phyloP scores from a whole-genome alignment of 371 early-diverging fungal genomes.

The Saksenaea vasiformis region DNA sequence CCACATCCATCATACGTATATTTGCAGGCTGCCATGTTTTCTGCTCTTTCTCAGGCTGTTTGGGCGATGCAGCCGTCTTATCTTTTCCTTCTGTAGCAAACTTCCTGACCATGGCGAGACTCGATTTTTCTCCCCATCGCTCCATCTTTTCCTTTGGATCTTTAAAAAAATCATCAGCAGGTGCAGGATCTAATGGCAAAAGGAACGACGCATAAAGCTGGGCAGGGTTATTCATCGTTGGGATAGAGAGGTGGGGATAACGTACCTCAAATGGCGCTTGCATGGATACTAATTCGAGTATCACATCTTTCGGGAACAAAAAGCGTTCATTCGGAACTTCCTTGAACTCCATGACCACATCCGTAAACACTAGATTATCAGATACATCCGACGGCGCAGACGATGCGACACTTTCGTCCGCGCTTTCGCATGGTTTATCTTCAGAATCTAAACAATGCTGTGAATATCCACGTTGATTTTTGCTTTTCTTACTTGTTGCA shows the following conservation, averaged over 20 bases:
- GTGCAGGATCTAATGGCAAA: conserved; percentile 24
- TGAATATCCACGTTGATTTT: not conserved
- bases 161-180: conserved; percentile 22
- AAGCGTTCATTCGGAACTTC: conserved; percentile 45
- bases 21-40: conserved; percentile 26
- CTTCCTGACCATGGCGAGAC: conserved; percentile 12
- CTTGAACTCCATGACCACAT: conserved; percentile 49
- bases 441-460: not conserved
- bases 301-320: conserved; percentile 41
- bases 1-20: conserved; percentile 22
- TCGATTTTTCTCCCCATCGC: conserved; percentile 21
- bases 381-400: not conserved
- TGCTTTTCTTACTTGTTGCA: not conserved
- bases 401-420: not conserved
- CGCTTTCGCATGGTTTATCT: not conserved
- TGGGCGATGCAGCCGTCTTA: not conserved
- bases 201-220: conserved; percentile 26
- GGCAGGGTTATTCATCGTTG: not conserved
- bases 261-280: conserved; percentile 24
- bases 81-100: conserved; percentile 11
- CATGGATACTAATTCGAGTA: conserved; percentile 22
- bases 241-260: not conserved
- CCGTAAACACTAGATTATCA: conserved; percentile 19
- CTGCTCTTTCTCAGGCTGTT: not conserved
- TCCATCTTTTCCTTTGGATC: conserved; percentile 31